Base-by-base conservation (phyloP, 2,329 filamentous ascomycete genomes). In the Sporothrix curviconia region DNA sequence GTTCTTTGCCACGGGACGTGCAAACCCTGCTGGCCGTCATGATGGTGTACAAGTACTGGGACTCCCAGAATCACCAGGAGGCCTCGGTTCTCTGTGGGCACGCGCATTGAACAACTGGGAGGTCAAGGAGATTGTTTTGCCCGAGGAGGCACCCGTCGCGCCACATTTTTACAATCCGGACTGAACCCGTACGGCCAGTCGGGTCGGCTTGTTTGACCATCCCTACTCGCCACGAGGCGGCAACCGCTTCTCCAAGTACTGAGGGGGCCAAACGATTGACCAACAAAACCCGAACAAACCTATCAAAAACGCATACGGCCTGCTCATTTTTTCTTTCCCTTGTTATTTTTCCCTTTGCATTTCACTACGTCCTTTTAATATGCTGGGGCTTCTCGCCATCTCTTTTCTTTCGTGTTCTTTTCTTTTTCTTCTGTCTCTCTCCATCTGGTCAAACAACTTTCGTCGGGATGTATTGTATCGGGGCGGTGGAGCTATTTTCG, bases 31-130 rank as follows among this genome's bases (percentile, higher is more conserved):
- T 99, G 43, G 90, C 86, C 12, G 92, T 99, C 60, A 99, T 99
- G 94, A 99, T 97, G 94, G 86, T 99, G 37, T 99, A 99, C 81
- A 99, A 99, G 91, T 99, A 95, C 78, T 99, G 94, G 94, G 94
- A 99, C 70, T 96, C 92, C n/a, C n/a, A n/a, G n/a, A 15, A 99
- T 99, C 72, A 99, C 94, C 22, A 91, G 89, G 69, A 74, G 94
- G 99, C 71, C 86, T 99, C 64, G 94, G 71, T 99, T 99, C 74
- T 96, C 91, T 3, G 94, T 99, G 51, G 92, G 92, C 63, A 90
- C 90, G 59, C 90, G 92, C 71, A 88, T 90, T n/a, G 74, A 95
- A 96, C 76, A 96, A 94, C 71, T 99, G 94, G 94, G 94, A 99
- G 70, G 88, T 97, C 69, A 97, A 97, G 76, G 92, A 97, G 62